phyloP scores from a whole-genome alignment of 108 stramenopile species.

The Nitzschia palea region DNA sequence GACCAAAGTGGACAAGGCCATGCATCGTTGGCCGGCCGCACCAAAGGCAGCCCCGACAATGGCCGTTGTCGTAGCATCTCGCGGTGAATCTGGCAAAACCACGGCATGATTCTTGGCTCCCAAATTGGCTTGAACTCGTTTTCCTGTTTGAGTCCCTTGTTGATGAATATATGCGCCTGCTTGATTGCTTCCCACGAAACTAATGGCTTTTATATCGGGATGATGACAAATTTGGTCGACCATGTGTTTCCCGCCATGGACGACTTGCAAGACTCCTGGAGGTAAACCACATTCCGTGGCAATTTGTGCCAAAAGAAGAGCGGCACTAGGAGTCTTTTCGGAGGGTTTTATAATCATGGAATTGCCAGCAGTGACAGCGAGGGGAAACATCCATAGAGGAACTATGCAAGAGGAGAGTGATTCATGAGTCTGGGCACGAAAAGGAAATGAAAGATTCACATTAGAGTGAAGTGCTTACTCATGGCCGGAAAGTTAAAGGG shows the following conservation, averaged over 20 bases:
- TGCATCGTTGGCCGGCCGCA: constrained; percentile 96
- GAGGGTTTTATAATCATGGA: constrained; percentile 86
- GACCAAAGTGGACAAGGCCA: constrained; percentile 84
- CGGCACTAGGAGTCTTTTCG: constrained; percentile 72
- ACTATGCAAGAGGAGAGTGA: too few species aligned
- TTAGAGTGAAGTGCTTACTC: too few species aligned
- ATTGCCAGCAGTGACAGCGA: constrained; percentile 77
- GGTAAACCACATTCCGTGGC: constrained; percentile 88
- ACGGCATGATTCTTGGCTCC: constrained; percentile 97
- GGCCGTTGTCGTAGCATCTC: constrained; percentile 73
- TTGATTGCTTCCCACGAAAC: constrained; percentile 89
- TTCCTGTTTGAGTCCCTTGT: constrained; percentile 73
- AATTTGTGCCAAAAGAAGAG: constrained; percentile 72
- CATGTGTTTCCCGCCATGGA: constrained; percentile 84
- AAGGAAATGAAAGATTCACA: not conserved
- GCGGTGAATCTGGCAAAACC: constrained; percentile 82
- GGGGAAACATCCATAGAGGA: constrained; percentile 94
- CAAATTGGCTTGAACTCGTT: constrained; percentile 91
- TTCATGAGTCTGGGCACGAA: too few species aligned
- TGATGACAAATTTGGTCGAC: constrained; percentile 87
- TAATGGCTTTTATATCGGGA: constrained; percentile 85
- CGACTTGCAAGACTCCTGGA: constrained; percentile 87
- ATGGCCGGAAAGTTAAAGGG: constrained; percentile 98
- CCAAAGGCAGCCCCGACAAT: constrained; percentile 87
- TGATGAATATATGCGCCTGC: constrained; percentile 92